Percentiles rank a stretch among this genome's conserved stretches.
These are phyloP conservation scores for Nitzschia palea DNA, from an alignment of 108 stramenopile genomes.

Conservation along the genomic window DNA sequence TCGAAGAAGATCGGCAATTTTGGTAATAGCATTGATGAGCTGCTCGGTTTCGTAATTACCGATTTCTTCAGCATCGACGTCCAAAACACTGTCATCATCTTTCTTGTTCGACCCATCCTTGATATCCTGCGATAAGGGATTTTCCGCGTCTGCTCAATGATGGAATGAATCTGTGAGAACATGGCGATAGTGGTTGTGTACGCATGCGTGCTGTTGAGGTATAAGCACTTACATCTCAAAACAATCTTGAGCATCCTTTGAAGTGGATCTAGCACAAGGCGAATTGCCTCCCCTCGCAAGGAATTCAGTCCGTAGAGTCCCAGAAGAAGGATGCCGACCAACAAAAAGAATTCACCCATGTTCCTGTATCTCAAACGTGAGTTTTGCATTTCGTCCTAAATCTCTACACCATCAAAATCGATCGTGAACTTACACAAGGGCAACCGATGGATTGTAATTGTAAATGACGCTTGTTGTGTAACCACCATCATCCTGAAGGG, in stretches of 20 bases:
- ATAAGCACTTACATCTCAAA: constrained; percentile 66
- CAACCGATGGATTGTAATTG: constrained; percentile 35
- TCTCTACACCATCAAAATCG: neutral
- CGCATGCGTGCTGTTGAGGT: too few relatives aligned
- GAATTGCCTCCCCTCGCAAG: constrained; percentile 64
- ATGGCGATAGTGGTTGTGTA: too few relatives aligned
- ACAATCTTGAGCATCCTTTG: constrained; percentile 86
- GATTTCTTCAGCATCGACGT: constrained; percentile 34
- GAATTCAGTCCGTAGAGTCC: constrained; percentile 53
- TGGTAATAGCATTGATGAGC: constrained; percentile 87
- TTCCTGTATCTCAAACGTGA: constrained; percentile 13
- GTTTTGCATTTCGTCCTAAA: neutral
- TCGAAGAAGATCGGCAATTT: constrained; percentile 91
- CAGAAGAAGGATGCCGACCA: constrained; percentile 50
- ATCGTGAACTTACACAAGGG: constrained; percentile 10
- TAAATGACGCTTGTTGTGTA: constrained; percentile 18
- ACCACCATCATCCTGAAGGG: neutral
- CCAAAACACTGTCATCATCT: constrained; percentile 15
- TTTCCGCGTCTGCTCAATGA: constrained; percentile 23
- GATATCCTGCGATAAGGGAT: constrained; percentile 29
- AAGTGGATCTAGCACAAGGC: constrained; percentile 76
- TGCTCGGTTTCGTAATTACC: constrained; percentile 93
- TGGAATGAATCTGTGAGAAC: neutral
- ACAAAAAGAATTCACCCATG: constrained; percentile 40
- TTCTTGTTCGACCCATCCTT: constrained; percentile 14